Evolutionary conservation across 148 eudicot genomes (phyloP).

Genomic region (Agrostemma githago): DNA sequence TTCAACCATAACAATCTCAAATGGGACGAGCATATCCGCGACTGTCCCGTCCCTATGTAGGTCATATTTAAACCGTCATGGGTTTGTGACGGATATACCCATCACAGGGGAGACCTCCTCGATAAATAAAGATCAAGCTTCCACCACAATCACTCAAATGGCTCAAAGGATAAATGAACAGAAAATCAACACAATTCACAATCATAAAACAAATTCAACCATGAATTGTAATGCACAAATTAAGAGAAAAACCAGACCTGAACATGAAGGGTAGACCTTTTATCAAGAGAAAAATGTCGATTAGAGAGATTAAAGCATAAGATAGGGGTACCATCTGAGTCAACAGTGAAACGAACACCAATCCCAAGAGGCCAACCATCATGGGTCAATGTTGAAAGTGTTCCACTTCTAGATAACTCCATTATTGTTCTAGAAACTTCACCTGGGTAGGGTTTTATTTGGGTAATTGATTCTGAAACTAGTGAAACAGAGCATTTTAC

Average conservation of each 20-base stretch:
- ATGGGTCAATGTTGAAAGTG: constrained; percentile 55
- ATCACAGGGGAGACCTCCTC: too few species aligned
- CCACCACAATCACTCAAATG: not conserved
- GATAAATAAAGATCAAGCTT: not conserved
- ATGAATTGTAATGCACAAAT: not conserved
- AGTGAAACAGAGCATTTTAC: constrained; percentile 40
- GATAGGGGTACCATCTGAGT: constrained; percentile 53
- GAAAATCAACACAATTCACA: not conserved
- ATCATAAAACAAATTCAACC: not conserved
- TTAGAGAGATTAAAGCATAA: constrained; percentile 41
- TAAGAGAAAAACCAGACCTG: constrained; percentile 39
- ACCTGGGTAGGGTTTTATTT: constrained; percentile 59
- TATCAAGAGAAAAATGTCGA: constrained; percentile 30
- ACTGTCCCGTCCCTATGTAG: too few species aligned
- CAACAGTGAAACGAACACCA: constrained; percentile 74
- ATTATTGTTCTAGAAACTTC: constrained; percentile 85
- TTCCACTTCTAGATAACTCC: constrained; percentile 64
- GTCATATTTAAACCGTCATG: too few species aligned
- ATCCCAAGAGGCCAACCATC: constrained; percentile 69
- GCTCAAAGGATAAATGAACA: not conserved
- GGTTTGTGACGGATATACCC: too few species aligned
- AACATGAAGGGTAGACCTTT: constrained; percentile 64
- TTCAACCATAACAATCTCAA: too few species aligned
- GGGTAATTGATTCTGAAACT: constrained; percentile 33
- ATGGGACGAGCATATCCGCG: too few species aligned